These are phyloP conservation scores for Wickerhamiella galacta DNA, from an alignment of 805 yeast genomes.

Conservation along the genomic window DNA sequence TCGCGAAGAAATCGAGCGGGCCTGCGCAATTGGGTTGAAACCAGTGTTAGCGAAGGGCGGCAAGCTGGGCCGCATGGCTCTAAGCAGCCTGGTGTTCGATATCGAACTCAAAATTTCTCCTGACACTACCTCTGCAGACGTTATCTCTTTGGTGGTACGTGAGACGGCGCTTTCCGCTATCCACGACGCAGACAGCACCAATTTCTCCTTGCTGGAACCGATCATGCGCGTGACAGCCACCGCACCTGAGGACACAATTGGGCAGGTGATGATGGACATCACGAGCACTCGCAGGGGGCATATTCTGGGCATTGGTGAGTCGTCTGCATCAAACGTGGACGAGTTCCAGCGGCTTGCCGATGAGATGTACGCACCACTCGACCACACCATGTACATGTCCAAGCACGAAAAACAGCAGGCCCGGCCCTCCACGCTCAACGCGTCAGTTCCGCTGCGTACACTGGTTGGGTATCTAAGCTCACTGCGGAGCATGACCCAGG, in stretches of 20 bases:
- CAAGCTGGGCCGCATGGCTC: conserved; percentile 28
- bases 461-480: conserved; percentile 79
- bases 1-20: conserved; percentile 17
- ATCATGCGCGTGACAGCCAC: conserved; percentile 60
- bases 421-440: conserved; percentile 32
- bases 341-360: conserved; percentile 28
- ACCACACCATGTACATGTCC: conserved; percentile 28
- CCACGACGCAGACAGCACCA: conserved; percentile 9
- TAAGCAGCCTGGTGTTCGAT: conserved; percentile 44
- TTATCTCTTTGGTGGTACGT: conserved; percentile 32
- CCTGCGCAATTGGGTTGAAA: conserved; percentile 18
- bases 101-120: conserved; percentile 40
- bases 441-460: conserved; percentile 69
- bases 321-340: conserved; percentile 16
- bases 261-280: conserved; percentile 71
- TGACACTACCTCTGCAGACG: conserved; percentile 27
- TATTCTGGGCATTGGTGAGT: conserved; percentile 58
- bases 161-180: conserved; percentile 28
- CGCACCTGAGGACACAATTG: conserved; percentile 49
- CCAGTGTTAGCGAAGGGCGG: conserved; percentile 31
- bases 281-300: conserved; percentile 62
- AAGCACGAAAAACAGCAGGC: conserved; percentile 14
- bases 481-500: conserved; percentile 73
- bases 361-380: conserved; percentile 30
- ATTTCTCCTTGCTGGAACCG: conserved; percentile 63